These are phyloP conservation scores for Podospora sp. DNA, from an alignment of 495 filamentous ascomycete species.

Conservation along the genomic window DNA sequence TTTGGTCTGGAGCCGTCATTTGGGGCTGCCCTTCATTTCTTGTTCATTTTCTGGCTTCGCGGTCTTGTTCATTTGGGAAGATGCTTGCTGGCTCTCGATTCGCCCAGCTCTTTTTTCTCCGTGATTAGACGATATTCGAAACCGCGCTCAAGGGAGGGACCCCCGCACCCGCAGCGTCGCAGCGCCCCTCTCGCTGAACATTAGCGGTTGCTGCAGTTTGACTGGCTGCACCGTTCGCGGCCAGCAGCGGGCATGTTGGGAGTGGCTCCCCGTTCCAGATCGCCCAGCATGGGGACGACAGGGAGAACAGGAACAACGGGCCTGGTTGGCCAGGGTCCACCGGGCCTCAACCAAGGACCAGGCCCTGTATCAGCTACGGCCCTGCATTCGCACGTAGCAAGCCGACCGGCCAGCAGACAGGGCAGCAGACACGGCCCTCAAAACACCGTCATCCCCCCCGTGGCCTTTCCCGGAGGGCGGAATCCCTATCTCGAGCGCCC, in stretches of 20 bases:
- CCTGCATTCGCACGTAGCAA: slow-evolving; percentile 37
- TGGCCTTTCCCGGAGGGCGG: slow-evolving; percentile 33
- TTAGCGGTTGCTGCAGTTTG: neutral
- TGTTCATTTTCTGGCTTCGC: slow-evolving; percentile 17
- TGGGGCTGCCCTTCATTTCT: slow-evolving; percentile 25
- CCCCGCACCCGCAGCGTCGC: slow-evolving; percentile 18
- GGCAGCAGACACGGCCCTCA: slow-evolving; percentile 29
- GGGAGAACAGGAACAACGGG: slow-evolving; percentile 18
- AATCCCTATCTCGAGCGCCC: slow-evolving; percentile 43
- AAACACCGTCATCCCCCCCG: slow-evolving; percentile 38
- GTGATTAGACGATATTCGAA: slow-evolving; percentile 38
- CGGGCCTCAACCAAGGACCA: slow-evolving; percentile 41
- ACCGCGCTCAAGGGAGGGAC: slow-evolving; percentile 23
- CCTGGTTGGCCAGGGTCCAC: slow-evolving; percentile 34
- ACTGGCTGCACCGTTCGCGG: slow-evolving; percentile 5
- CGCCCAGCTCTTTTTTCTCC: slow-evolving; percentile 28
- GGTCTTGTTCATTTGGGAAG: slow-evolving; percentile 23
- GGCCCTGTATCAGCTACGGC: slow-evolving; percentile 50
- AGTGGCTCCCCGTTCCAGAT: slow-evolving; percentile 34
- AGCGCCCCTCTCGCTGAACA: slow-evolving; percentile 10
- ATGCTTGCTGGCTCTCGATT: slow-evolving; percentile 31
- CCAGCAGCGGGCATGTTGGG: slow-evolving; percentile 36
- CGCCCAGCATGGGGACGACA: slow-evolving; percentile 20
- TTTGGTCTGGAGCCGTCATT: slow-evolving; percentile 24
- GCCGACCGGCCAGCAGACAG: slow-evolving; percentile 20